Percentiles rank a stretch among this genome's conserved stretches.
phyloP scores from a whole-genome alignment of 164 flowering plant species.

The Dillenia suffruticosa region DNA sequence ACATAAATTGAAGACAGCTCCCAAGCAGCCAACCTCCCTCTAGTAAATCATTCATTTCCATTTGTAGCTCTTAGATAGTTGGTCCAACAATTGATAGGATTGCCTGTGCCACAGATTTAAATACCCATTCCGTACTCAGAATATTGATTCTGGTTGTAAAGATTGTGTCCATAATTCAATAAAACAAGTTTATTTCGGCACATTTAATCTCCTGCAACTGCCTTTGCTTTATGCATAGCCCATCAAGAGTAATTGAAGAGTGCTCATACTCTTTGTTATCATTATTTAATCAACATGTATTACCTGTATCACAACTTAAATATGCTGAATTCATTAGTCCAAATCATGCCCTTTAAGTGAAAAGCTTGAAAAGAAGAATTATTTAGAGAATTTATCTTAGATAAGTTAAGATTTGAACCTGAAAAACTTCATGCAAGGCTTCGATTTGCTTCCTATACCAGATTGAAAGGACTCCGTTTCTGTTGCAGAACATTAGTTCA shows the following conservation, averaged over 20 bases:
- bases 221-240: not conserved
- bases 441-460: conserved; percentile 99
- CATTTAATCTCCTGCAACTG: too few species aligned
- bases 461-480: conserved; percentile 81
- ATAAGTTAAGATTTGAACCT: conserved; percentile 85
- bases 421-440: conserved; percentile 99
- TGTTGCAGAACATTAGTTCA: conserved; percentile 86
- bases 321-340: conserved; percentile 53
- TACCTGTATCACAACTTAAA: conserved; percentile 69
- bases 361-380: conserved; percentile 9
- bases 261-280: conserved; percentile 28
- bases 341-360: conserved; percentile 18
- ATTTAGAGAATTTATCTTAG: conserved; percentile 36
- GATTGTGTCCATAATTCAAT: too few species aligned
- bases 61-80: too few species aligned
- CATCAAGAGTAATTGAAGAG: not conserved
- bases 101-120: too few species aligned
- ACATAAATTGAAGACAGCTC: too few species aligned
- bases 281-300: conserved; percentile 37
- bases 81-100: too few species aligned
- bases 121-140: too few species aligned
- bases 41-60: conserved; percentile 29
- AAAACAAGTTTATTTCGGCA: too few species aligned
- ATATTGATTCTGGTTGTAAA: too few species aligned
- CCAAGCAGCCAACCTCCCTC: conserved; percentile 15